phyloP scores from a whole-genome alignment of 192 early-diverging fungal genomes.

The Podochytrium sp. region DNA sequence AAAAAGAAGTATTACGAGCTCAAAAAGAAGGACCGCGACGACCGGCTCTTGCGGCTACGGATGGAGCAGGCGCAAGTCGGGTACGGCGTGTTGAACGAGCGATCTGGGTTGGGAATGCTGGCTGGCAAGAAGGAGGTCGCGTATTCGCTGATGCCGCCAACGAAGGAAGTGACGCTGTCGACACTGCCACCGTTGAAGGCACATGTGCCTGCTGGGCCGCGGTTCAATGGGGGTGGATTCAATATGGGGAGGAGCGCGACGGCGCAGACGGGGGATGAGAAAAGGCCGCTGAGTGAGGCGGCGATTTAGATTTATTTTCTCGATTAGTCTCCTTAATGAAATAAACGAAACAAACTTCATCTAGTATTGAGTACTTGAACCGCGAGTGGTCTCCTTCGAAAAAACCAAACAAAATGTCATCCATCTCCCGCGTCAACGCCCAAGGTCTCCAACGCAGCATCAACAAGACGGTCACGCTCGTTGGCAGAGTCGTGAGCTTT shows the following conservation, averaged over 20 bases:
- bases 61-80: constrained; percentile 9
- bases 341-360: no score
- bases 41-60: background rate
- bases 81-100: background rate
- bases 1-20: constrained; percentile 61
- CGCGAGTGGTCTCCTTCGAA: no score
- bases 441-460: background rate
- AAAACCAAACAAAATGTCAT: no score
- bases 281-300: constrained; percentile 1
- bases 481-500: constrained; percentile 2
- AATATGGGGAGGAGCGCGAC: constrained; percentile 36
- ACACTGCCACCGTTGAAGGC: constrained; percentile 26
- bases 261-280: background rate
- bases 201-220: constrained; percentile 34
- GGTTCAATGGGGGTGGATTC: constrained; percentile 54
- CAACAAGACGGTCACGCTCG: constrained; percentile 6
- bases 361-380: no score
- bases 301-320: background rate
- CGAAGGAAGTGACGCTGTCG: background rate
- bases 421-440: background rate
- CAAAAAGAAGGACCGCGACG: constrained; percentile 34
- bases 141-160: background rate
- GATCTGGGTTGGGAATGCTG: background rate
- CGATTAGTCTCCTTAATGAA: no score
- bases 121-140: background rate